These are phyloP conservation scores for Chalciporus chontae DNA, from an alignment of 768 basidiomycete genomes.

Conservation along the genomic window DNA sequence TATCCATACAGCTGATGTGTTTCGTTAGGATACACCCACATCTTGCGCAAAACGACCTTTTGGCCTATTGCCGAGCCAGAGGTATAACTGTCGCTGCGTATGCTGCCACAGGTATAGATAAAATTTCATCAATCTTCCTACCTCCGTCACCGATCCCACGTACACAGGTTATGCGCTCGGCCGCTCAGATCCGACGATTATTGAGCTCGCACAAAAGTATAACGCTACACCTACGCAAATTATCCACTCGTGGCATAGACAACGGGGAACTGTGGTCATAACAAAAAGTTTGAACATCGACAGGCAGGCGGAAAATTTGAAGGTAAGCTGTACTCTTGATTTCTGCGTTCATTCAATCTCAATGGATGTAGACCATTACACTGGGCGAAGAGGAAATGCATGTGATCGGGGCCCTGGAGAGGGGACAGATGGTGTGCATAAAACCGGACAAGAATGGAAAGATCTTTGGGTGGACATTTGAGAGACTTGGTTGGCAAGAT, in stretches of 20 bases:
- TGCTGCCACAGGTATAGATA: conserved; percentile 39
- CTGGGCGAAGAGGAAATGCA: conserved; percentile 31
- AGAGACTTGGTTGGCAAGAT: conserved; percentile 42
- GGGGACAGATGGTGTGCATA: conserved; percentile 33
- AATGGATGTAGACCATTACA: conserved; percentile 26
- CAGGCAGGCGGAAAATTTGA: conserved; percentile 49
- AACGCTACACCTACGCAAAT: conserved; percentile 49
- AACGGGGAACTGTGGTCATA: conserved; percentile 50
- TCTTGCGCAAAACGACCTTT: conserved; percentile 38
- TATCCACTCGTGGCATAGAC: conserved; percentile 55
- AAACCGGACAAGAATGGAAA: conserved; percentile 21
- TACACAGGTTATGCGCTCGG: conserved; percentile 23
- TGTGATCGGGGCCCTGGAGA: conserved; percentile 31
- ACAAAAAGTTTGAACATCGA: conserved; percentile 52
- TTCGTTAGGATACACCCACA: conserved; percentile 29
- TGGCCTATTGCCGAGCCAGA: conserved; percentile 38
- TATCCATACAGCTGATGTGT: conserved; percentile 7
- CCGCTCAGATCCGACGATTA: conserved; percentile 33
- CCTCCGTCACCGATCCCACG: not conserved
- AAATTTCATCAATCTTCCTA: not conserved
- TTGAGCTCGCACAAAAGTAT: conserved; percentile 35
- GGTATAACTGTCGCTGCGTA: conserved; percentile 48
- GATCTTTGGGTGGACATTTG: conserved; percentile 46
- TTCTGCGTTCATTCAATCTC: too few species aligned
- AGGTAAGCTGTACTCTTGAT: conserved; percentile 13